These are phyloP conservation scores for Exophiala dermatitidis DNA, from an alignment of 2,329 filamentous ascomycete species.

Conservation along the genomic window DNA sequence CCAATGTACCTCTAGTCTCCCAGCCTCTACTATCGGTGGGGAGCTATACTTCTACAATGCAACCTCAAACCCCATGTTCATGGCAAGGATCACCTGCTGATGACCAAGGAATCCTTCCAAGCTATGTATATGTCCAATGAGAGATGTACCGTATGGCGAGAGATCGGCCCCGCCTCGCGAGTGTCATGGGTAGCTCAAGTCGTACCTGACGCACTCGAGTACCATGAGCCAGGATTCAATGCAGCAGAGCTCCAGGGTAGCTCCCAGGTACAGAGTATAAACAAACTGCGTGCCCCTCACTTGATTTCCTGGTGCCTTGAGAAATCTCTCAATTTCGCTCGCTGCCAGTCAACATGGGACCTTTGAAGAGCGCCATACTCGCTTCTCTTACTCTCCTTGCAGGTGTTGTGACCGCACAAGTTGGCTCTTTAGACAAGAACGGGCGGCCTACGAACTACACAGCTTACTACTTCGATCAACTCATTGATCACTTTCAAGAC, in stretches of 20 bases:
- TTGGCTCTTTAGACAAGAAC: conserved; percentile 16
- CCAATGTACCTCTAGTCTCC: neutral
- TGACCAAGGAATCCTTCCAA: neutral
- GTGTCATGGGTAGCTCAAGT: neutral
- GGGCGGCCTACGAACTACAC: conserved; percentile 23
- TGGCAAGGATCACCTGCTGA: neutral
- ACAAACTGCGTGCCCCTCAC: neutral
- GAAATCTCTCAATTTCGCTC: neutral
- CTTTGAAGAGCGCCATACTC: neutral
- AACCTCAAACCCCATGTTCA: neutral
- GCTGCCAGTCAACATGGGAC: conserved; percentile 4
- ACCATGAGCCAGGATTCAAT: neutral
- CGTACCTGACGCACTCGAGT: neutral
- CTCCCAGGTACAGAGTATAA: neutral
- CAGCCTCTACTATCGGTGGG: neutral
- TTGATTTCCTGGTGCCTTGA: neutral
- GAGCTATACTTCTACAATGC: neutral
- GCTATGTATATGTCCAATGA: neutral
- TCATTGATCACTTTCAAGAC: conserved; percentile 23
- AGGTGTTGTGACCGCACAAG: conserved; percentile 15
- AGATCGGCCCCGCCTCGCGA: neutral
- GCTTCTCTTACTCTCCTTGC: conserved; percentile 2
- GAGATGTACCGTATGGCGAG: neutral
- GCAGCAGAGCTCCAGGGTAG: neutral
- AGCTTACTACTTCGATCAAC: conserved; percentile 19